Percentiles rank a stretch among this genome's conserved stretches.
These are phyloP conservation scores for Dictyostelium firmibasis DNA, from an alignment of 78 protist species.

Conservation along the genomic window DNA sequence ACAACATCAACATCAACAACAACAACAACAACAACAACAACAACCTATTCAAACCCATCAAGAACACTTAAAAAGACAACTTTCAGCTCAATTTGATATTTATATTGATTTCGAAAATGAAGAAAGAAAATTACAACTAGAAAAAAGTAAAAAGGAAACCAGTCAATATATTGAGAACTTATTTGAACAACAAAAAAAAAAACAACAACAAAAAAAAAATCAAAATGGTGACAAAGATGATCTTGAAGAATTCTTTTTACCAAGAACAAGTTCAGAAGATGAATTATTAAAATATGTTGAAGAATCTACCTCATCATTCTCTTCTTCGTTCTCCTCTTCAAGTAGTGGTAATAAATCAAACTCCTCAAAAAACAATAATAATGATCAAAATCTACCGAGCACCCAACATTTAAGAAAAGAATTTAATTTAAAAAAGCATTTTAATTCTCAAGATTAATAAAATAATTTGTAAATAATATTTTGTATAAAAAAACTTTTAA, in stretches of 20 bases:
- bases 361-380: neutral
- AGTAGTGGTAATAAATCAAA: neutral
- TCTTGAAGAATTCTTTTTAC: constrained; percentile 2
- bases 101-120: neutral
- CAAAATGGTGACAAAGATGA: neutral
- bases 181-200: neutral
- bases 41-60: neutral
- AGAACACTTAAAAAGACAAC: neutral
- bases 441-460: neutral
- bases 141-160: neutral
- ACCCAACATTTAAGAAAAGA: neutral
- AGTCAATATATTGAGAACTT: neutral
- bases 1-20: neutral
- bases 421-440: neutral
- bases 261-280: constrained; percentile 30
- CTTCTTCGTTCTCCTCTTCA: neutral
- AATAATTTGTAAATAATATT: neutral
- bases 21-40: neutral
- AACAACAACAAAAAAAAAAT: neutral
- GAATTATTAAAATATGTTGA: neutral
- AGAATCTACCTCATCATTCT: neutral
- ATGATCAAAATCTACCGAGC: neutral
- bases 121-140: neutral
- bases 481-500: neutral
- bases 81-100: neutral